These are phyloP conservation scores for Trichoderma erinaceum DNA, from an alignment of 495 filamentous ascomycete genomes.

Conservation along the genomic window DNA sequence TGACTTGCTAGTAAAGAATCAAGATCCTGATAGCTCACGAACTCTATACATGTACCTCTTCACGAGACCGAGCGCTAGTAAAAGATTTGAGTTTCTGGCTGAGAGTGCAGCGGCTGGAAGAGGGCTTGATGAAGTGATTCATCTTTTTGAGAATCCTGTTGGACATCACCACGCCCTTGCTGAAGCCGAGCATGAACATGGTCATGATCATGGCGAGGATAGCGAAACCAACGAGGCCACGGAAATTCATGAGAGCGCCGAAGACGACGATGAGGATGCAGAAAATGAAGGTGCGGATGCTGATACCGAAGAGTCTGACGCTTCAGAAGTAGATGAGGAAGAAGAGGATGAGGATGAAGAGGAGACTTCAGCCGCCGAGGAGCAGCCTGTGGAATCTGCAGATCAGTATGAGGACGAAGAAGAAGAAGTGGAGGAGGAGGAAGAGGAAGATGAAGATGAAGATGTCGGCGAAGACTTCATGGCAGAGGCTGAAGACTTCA, in stretches of 20 bases:
- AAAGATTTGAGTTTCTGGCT: constrained; percentile 27
- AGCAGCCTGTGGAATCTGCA: neutral
- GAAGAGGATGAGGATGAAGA: neutral
- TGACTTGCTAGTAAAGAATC: constrained; percentile 35
- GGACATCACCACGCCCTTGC: constrained; percentile 17
- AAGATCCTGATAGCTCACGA: constrained; percentile 21
- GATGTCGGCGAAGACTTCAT: neutral
- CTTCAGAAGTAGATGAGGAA: neutral
- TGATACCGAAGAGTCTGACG: neutral
- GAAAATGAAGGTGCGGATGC: constrained; percentile 16
- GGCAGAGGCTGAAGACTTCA: constrained; percentile 2
- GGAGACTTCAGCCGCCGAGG: neutral
- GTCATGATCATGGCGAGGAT: constrained; percentile 20
- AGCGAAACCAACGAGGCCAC: constrained; percentile 24
- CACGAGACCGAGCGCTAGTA: constrained; percentile 27
- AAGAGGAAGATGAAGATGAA: neutral
- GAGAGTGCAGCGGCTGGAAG: constrained; percentile 28
- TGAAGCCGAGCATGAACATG: constrained; percentile 21
- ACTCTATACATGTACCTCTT: constrained; percentile 28
- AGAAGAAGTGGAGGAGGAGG: neutral
- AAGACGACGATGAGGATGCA: constrained; percentile 32
- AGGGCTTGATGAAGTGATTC: constrained; percentile 23
- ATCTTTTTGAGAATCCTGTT: constrained; percentile 13
- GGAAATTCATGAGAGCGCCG: constrained; percentile 18
- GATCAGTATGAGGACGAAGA: neutral